phyloP scores from a whole-genome alignment of 805 yeast species.

The Saturnispora gosingensis region DNA sequence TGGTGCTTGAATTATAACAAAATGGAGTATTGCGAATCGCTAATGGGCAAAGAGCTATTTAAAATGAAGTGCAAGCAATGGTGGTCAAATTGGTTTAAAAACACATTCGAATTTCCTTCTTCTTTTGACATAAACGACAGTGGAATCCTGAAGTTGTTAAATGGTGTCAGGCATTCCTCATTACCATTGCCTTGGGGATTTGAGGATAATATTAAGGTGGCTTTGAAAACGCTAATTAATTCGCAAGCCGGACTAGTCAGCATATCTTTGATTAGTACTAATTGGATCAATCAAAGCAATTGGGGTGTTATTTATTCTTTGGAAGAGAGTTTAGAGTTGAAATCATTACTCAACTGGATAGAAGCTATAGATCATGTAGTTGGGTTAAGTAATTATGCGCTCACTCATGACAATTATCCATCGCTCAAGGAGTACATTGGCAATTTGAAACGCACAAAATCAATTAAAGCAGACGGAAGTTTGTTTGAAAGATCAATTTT shows the following conservation, averaged over 20 bases:
- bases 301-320: constrained; percentile 24
- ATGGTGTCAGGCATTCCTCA: constrained; percentile 25
- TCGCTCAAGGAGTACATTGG: constrained; percentile 17
- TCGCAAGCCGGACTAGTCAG: constrained; percentile 15
- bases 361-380: constrained; percentile 21
- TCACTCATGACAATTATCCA: constrained; percentile 20
- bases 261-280: constrained; percentile 21
- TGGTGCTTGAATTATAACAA: constrained; percentile 29
- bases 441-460: constrained; percentile 13
- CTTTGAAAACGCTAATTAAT: constrained; percentile 11
- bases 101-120: constrained; percentile 21
- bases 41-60: constrained; percentile 1
- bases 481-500: constrained; percentile 24
- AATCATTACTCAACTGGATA: constrained; percentile 13
- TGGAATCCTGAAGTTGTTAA: constrained; percentile 27
- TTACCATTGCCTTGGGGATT: constrained; percentile 24
- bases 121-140: constrained; percentile 23
- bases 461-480: constrained; percentile 18
- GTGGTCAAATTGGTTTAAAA: constrained; percentile 31
- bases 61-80: constrained; percentile 17
- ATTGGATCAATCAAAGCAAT: constrained; percentile 25
- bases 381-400: constrained; percentile 22
- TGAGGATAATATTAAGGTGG: constrained; percentile 20
- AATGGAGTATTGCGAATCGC: constrained; percentile 8
- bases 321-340: neutral